Conservation (phyloP, 108 stramenopile genomes). For the Pseudonitzschia pungens region DNA sequence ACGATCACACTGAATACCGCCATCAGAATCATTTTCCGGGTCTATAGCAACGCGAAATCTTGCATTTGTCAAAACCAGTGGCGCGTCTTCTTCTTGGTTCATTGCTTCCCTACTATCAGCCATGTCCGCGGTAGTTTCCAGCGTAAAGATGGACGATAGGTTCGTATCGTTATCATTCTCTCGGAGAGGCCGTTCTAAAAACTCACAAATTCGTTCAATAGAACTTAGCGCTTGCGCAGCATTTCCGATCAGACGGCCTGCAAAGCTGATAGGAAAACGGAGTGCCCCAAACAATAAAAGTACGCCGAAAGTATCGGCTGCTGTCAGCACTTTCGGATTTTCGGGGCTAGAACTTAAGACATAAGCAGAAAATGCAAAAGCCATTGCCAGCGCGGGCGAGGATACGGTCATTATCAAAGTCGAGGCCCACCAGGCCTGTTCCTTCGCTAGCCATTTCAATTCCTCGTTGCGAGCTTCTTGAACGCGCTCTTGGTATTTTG, state of each 20-base stretch:
- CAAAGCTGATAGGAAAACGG: constrained; percentile 83
- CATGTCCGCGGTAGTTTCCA: too few relatives aligned
- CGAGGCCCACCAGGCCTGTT: constrained; percentile 69
- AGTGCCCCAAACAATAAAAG: constrained; percentile 69
- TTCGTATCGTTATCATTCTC: constrained; percentile 5
- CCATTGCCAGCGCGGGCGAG: constrained; percentile 61
- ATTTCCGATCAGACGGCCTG: constrained; percentile 70
- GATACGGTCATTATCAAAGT: constrained; percentile 75
- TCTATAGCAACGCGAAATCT: constrained; percentile 25
- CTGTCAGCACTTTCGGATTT: constrained; percentile 57
- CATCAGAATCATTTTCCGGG: neutral
- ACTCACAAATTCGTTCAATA: constrained; percentile 49
- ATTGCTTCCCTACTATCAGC: too few relatives aligned
- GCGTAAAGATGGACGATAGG: too few relatives aligned
- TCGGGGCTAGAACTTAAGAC: constrained; percentile 35
- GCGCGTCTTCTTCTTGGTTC: neutral
- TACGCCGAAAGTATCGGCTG: constrained; percentile 72
- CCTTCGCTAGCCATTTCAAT: constrained; percentile 47
- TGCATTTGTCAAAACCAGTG: constrained; percentile 21
- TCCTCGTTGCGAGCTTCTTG: constrained; percentile 50
- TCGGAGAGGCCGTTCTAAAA: constrained; percentile 51
- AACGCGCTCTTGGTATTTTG: constrained; percentile 50
- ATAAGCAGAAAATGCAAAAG: constrained; percentile 67
- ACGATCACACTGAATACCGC: neutral
- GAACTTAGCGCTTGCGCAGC: constrained; percentile 70